Percentiles rank a stretch among this genome's conserved stretches.
phyloP scores from a whole-genome alignment of 345 rosid genomes.

The Populus euphratica region DNA sequence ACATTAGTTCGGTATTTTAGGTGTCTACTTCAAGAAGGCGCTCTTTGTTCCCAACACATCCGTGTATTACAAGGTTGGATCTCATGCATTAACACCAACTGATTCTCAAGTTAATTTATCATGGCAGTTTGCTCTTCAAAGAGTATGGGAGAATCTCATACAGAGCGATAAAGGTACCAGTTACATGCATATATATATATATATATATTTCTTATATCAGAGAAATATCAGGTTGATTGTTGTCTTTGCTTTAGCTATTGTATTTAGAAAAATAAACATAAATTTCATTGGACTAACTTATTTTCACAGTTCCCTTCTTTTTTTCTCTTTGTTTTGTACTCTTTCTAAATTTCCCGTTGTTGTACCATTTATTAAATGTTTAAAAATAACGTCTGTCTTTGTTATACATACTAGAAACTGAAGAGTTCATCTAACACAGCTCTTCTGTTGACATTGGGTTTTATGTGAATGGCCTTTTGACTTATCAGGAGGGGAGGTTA shows the following conservation, averaged over 20 bases:
- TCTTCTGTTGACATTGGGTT: neutral
- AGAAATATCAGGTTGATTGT: neutral
- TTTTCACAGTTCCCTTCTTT: no score
- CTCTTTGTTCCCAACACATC: constrained; percentile 85
- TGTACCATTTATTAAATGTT: neutral
- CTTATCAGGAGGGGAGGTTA: constrained; percentile 41
- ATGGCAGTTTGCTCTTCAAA: constrained; percentile 81
- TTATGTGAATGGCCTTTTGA: neutral
- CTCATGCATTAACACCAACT: constrained; percentile 42
- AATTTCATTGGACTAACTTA: no score
- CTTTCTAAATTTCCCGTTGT: no score
- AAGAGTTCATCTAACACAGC: neutral
- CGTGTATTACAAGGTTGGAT: constrained; percentile 76
- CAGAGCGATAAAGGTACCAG: constrained; percentile 50
- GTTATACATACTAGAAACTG: neutral
- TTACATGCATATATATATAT: neutral
- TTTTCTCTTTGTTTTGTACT: no score
- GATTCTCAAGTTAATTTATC: constrained; percentile 56
- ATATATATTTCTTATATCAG: neutral
- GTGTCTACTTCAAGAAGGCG: constrained; percentile 78
- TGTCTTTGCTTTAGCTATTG: neutral
- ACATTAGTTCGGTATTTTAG: constrained; percentile 33
- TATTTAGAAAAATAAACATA: neutral
- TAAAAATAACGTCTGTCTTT: neutral
- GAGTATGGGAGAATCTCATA: constrained; percentile 68